phyloP scores from a whole-genome alignment of 805 yeast genomes.

The Candida alai region DNA sequence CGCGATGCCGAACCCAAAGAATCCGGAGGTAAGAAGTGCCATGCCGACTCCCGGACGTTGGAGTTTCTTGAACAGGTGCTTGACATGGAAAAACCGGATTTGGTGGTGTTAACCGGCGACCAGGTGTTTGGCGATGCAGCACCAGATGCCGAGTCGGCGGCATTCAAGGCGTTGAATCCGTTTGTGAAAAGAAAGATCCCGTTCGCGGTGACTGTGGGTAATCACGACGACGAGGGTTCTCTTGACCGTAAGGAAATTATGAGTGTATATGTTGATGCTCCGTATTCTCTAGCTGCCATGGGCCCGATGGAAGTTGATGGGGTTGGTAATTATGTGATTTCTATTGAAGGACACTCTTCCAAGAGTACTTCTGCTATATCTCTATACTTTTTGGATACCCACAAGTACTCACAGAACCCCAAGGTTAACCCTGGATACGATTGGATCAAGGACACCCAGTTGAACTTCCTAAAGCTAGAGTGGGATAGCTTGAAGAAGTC shows the following conservation, averaged over 20 bases:
- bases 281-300: constrained; percentile 57
- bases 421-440: constrained; percentile 77
- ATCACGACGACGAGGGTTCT: constrained; percentile 90
- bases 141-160: constrained; percentile 78
- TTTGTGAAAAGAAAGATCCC: constrained; percentile 68
- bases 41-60: constrained; percentile 74
- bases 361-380: constrained; percentile 43
- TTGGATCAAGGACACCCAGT: constrained; percentile 71
- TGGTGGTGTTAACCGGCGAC: constrained; percentile 88
- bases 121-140: constrained; percentile 78
- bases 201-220: constrained; percentile 83
- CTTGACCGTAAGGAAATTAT: constrained; percentile 58
- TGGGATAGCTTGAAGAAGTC: constrained; percentile 22
- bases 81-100: constrained; percentile 75
- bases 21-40: constrained; percentile 45
- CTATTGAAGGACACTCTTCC: constrained; percentile 41
- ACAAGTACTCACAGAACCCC: constrained; percentile 66
- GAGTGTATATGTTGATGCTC: constrained; percentile 52
- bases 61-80: constrained; percentile 58
- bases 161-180: constrained; percentile 74
- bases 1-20: constrained; percentile 64
- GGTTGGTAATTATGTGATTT: constrained; percentile 71
- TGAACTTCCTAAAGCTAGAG: constrained; percentile 48
- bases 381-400: constrained; percentile 81
- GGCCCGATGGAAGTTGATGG: constrained; percentile 76